Conservation (phyloP, 2,329 filamentous ascomycete species). For the Dactylellina parvicollis region DNA sequence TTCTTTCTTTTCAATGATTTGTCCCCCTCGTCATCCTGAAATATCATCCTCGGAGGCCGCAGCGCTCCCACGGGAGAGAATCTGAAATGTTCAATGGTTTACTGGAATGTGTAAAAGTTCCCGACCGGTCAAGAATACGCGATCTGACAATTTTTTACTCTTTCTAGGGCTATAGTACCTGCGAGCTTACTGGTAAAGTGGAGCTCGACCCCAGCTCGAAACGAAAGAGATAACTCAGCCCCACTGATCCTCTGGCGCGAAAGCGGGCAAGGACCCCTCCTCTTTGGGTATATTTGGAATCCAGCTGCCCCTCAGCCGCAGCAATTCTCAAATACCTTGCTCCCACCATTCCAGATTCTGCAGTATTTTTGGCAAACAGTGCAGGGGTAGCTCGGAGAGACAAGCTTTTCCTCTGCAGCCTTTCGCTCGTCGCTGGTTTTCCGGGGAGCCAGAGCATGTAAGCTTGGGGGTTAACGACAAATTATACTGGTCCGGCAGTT, state of each 20-base stretch:
- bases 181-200: conserved; percentile 21
- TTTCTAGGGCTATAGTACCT: no score
- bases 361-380: conserved; percentile 53
- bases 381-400: conserved; percentile 39
- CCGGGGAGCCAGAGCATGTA: neutral
- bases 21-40: no score
- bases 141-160: conserved; percentile 33
- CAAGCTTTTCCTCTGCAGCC: conserved; percentile 35
- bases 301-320: conserved; percentile 49
- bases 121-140: conserved; percentile 34
- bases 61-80: no score
- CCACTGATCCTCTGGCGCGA: conserved; percentile 35
- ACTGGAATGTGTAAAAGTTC: conserved; percentile 13
- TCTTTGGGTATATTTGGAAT: conserved; percentile 50
- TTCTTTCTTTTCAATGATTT: no score
- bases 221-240: conserved; percentile 8
- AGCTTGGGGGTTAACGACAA: conserved; percentile 8
- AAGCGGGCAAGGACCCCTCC: conserved; percentile 8
- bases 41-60: no score
- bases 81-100: neutral
- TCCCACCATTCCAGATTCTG: conserved; percentile 45
- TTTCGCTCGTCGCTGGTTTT: neutral
- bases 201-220: conserved; percentile 5
- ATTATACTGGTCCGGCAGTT: conserved; percentile 9
- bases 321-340: conserved; percentile 46